Percentiles rank a stretch among this genome's conserved stretches.
These are phyloP conservation scores for Lotmaria passim DNA, from an alignment of 208 protist species.

Conservation along the genomic window DNA sequence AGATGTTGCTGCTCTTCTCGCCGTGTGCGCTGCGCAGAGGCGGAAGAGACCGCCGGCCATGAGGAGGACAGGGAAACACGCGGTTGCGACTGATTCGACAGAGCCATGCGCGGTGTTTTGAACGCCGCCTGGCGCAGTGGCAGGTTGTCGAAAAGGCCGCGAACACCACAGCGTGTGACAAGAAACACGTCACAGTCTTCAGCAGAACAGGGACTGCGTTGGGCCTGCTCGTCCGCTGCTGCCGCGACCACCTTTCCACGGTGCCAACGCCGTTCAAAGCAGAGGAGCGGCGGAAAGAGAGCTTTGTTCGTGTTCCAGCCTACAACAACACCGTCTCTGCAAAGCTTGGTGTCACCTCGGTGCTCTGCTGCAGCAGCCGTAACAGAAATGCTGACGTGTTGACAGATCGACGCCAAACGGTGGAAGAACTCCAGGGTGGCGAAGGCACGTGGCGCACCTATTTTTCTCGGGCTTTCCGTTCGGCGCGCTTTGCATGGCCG, in stretches of 20 bases:
- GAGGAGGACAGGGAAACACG: constrained; percentile 4
- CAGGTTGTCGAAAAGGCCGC: constrained; percentile 46
- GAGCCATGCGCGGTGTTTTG: background rate
- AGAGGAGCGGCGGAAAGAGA: background rate
- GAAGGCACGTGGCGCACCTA: background rate
- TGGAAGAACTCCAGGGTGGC: constrained; percentile 4
- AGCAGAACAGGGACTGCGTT: background rate
- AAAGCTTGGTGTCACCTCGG: too few relatives aligned
- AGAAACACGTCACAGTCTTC: background rate
- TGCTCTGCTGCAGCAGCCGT: background rate
- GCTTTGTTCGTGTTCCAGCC: too few relatives aligned
- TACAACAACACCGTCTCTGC: too few relatives aligned
- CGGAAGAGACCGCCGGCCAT: constrained; percentile 7
- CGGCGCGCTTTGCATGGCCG: background rate
- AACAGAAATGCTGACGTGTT: constrained; percentile 24
- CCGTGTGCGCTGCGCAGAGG: constrained; percentile 28
- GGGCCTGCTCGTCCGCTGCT: too few relatives aligned
- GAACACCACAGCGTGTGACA: constrained; percentile 34
- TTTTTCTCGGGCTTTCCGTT: background rate
- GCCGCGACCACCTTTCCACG: constrained; percentile 7
- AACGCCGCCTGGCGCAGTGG: constrained; percentile 47
- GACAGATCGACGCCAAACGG: constrained; percentile 24
- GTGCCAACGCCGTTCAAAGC: constrained; percentile 17
- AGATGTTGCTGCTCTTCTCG: constrained; percentile 34
- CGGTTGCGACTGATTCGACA: background rate